These are phyloP conservation scores for Pythium phragmitis DNA, from an alignment of 352 stramenopile genomes.

Conservation along the genomic window DNA sequence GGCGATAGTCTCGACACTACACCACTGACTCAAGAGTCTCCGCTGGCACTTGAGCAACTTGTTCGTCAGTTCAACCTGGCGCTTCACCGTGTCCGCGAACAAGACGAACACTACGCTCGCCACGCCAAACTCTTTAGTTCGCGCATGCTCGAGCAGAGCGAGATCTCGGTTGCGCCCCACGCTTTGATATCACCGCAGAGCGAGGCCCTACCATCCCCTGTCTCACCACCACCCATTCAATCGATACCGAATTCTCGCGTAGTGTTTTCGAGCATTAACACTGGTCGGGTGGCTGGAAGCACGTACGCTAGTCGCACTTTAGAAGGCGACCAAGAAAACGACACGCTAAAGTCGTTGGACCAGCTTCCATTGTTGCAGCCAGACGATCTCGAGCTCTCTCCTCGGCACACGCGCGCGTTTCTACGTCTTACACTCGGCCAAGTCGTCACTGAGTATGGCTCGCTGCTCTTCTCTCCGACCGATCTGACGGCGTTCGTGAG, in stretches of 20 bases:
- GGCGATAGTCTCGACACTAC: neutral
- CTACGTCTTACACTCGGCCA: constrained; percentile 44
- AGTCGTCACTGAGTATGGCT: constrained; percentile 48
- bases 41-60: constrained; percentile 16
- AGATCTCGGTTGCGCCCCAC: constrained; percentile 48
- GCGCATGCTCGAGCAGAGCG: constrained; percentile 60
- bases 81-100: constrained; percentile 37
- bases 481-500: constrained; percentile 63
- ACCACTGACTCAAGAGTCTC: neutral
- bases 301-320: neutral
- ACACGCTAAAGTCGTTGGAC: constrained; percentile 25
- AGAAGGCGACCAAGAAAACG: neutral
- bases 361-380: constrained; percentile 34
- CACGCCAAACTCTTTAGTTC: constrained; percentile 65
- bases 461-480: constrained; percentile 56
- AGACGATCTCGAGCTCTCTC: constrained; percentile 44
- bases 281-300: constrained; percentile 2
- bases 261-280: constrained; percentile 10
- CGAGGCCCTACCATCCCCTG: neutral
- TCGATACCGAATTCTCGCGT: neutral
- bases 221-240: neutral
- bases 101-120: constrained; percentile 70
- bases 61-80: constrained; percentile 33
- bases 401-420: constrained; percentile 39
- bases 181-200: neutral